These are phyloP conservation scores for Lizonia empirigonia DNA, from an alignment of 2,329 filamentous ascomycete species.

Conservation along the genomic window DNA sequence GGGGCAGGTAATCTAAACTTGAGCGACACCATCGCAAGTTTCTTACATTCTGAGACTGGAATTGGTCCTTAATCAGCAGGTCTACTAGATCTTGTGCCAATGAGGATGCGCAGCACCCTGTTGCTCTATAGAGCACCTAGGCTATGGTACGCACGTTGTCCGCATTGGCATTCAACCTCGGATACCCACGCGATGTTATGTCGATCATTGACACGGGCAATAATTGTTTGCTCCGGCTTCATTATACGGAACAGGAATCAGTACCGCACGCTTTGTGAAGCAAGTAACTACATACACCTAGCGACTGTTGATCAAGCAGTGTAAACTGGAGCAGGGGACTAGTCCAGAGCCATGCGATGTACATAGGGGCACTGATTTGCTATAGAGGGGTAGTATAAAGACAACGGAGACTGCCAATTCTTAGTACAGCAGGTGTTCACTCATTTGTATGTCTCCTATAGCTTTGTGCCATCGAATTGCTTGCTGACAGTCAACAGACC, in stretches of 20 bases:
- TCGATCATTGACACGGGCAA: slow-evolving; percentile 15
- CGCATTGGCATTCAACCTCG: slow-evolving; percentile 1
- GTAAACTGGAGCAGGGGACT: neutral
- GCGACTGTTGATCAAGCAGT: slow-evolving; percentile 6
- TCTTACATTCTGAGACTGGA: slow-evolving; percentile 3
- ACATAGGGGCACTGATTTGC: slow-evolving; percentile 8
- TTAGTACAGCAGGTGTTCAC: slow-evolving; percentile 11
- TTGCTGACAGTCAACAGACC: slow-evolving; percentile 17
- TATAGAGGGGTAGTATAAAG: slow-evolving; percentile 15
- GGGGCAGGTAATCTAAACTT: slow-evolving; percentile 9
- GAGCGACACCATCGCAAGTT: slow-evolving; percentile 1
- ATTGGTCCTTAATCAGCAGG: slow-evolving; percentile 7
- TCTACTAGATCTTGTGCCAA: neutral
- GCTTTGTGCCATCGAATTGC: neutral
- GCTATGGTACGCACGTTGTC: neutral
- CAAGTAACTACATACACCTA: slow-evolving; percentile 6
- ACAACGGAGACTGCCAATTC: neutral
- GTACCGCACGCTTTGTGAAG: slow-evolving; percentile 14
- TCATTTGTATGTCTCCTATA: slow-evolving; percentile 13
- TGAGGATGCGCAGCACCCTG: neutral
- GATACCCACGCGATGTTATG: slow-evolving; percentile 6
- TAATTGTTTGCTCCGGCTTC: slow-evolving; percentile 10
- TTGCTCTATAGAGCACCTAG: neutral
- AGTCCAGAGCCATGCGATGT: slow-evolving; percentile 2
- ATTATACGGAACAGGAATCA: slow-evolving; percentile 5